phyloP scores from a whole-genome alignment of 2,329 filamentous ascomycete genomes.

The Ophiostoma quercus region DNA sequence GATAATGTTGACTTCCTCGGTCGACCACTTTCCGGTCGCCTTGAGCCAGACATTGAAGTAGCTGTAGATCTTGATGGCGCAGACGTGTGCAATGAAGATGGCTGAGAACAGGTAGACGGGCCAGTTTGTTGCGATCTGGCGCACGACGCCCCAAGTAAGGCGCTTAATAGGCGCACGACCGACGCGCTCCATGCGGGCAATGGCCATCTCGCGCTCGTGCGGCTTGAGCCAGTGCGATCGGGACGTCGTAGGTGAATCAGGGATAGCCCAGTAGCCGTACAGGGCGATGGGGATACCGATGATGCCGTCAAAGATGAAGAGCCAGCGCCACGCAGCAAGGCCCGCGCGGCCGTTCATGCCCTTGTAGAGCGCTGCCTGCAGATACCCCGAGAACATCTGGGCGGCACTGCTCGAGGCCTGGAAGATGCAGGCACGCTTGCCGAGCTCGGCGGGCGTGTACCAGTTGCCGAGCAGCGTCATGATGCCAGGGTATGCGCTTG shows the following conservation, averaged over 20 bases:
- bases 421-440: slow-evolving; percentile 39
- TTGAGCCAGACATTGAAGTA: slow-evolving; percentile 6
- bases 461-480: slow-evolving; percentile 40
- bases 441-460: slow-evolving; percentile 39
- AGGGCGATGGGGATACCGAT: slow-evolving; percentile 8
- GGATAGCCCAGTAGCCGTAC: slow-evolving; percentile 1
- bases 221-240: slow-evolving; percentile 1
- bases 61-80: slow-evolving; percentile 1
- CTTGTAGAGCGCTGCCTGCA: slow-evolving; percentile 38
- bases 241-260: neutral
- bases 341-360: slow-evolving; percentile 30
- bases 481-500: slow-evolving; percentile 43
- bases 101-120: neutral
- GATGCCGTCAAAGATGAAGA: slow-evolving; percentile 19
- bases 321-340: slow-evolving; percentile 16
- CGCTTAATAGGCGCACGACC: neutral
- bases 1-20: neutral
- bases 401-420: slow-evolving; percentile 38
- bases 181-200: neutral
- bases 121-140: neutral
- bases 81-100: neutral
- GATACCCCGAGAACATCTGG: slow-evolving; percentile 36
- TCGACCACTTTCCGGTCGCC: slow-evolving; percentile 1
- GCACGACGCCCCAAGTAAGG: neutral
- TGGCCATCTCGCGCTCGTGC: neutral